A percentile compares a stretch with the other conserved stretches of the same genome.
Evolutionary conservation across 225 moss, liverwort and hornwort species (phyloP).

Genomic region (Antitrichia curtipendula): DNA sequence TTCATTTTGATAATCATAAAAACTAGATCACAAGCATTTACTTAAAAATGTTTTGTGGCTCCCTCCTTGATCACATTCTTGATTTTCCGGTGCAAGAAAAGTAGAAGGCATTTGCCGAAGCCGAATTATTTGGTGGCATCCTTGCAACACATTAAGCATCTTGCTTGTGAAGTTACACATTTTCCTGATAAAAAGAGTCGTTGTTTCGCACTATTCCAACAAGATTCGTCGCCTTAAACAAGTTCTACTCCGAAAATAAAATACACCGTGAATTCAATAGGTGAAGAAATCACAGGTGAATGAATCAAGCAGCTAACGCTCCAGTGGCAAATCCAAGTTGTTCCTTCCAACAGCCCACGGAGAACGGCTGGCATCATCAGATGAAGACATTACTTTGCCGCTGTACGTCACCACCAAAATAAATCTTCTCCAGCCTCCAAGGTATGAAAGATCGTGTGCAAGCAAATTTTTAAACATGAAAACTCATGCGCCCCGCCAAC

Average conservation of each 20-base stretch:
- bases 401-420: neutral
- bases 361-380: neutral
- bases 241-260: neutral
- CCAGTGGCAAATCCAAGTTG: neutral
- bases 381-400: no score
- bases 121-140: neutral
- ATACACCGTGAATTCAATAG: neutral
- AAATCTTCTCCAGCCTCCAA: neutral
- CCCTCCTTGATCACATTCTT: neutral
- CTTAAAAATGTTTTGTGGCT: neutral
- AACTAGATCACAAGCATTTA: neutral
- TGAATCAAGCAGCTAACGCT: neutral
- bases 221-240: neutral
- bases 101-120: neutral
- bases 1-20: neutral
- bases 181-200: neutral
- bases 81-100: neutral
- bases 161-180: neutral
- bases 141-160: neutral
- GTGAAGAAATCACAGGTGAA: neutral
- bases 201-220: neutral
- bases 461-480: slow-evolving; percentile 36
- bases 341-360: neutral
- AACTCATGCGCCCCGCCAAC: slow-evolving; percentile 77
- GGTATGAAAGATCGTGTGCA: neutral